These are phyloP conservation scores for Calonectria pseudoreteaudii DNA, from an alignment of 2,329 filamentous ascomycete genomes.

Conservation along the genomic window DNA sequence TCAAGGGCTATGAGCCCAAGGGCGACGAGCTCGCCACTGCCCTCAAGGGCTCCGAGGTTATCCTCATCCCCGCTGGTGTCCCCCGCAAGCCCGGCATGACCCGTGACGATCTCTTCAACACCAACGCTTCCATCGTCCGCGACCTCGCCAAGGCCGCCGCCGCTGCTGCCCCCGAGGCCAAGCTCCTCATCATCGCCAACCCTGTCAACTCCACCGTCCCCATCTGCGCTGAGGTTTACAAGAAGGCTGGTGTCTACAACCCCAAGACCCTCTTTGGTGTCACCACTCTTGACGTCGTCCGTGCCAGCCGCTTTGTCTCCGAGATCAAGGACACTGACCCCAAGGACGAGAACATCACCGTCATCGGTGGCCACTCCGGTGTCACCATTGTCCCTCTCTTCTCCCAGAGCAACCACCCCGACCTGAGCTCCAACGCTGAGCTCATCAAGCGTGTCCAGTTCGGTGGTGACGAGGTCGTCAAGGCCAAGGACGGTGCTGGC, in stretches of 20 bases:
- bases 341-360: slow-evolving; percentile 91
- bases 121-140: slow-evolving; percentile 99
- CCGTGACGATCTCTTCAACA: slow-evolving; percentile 99
- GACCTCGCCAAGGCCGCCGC: slow-evolving; percentile 97
- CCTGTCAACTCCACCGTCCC: slow-evolving; percentile 99
- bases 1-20: slow-evolving; percentile 88
- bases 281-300: slow-evolving; percentile 98
- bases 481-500: slow-evolving; percentile 98
- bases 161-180: slow-evolving; percentile 89
- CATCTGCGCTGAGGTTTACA: slow-evolving; percentile 97
- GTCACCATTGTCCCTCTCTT: slow-evolving; percentile 98
- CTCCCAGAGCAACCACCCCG: slow-evolving; percentile 89
- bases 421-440: slow-evolving; percentile 81
- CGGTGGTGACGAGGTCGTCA: slow-evolving; percentile 98
- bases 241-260: slow-evolving; percentile 96
- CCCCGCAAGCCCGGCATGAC: slow-evolving; percentile 99
- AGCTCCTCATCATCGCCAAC: slow-evolving; percentile 98
- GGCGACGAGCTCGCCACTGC: slow-evolving; percentile 80
- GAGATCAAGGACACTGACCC: slow-evolving; percentile 93
- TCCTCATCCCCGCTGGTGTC: slow-evolving; percentile 98
- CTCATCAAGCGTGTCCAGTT: slow-evolving; percentile 98
- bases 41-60: slow-evolving; percentile 90
- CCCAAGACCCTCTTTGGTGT: slow-evolving; percentile 99
- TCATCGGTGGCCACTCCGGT: slow-evolving; percentile 96
- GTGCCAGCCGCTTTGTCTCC: slow-evolving; percentile 96